Evolutionary conservation across 371 early-diverging fungal species (phyloP).

Genomic region (Funneliformis caledonium): DNA sequence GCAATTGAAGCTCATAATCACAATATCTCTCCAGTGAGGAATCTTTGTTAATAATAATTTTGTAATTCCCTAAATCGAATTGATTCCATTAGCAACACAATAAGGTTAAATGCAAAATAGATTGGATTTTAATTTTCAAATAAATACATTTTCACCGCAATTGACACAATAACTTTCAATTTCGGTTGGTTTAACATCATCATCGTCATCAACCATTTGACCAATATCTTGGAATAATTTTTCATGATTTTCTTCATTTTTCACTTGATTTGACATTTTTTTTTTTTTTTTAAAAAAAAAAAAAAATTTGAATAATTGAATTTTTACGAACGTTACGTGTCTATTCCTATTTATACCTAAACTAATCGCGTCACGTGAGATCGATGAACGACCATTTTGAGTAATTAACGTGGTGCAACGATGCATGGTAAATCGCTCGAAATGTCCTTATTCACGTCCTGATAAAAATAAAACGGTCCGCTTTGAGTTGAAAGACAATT

Average conservation of each 20-base stretch:
- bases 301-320: no score
- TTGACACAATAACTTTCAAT: conserved; percentile 92
- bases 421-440: no score
- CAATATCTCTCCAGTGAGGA: conserved; percentile 93
- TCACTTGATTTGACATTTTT: no score
- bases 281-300: no score
- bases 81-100: background rate
- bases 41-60: conserved; percentile 87
- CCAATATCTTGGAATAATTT: conserved; percentile 30
- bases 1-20: conserved; percentile 94
- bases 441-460: no score
- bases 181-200: conserved; percentile 68
- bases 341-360: no score
- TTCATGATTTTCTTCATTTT: background rate
- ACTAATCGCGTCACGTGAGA: no score
- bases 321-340: no score
- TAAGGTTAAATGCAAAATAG: background rate
- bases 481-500: no score
- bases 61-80: conserved; percentile 71
- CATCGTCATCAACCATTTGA: conserved; percentile 3
- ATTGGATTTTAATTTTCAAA: background rate
- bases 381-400: no score
- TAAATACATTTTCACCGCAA: conserved; percentile 80
- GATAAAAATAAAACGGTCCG: no score
- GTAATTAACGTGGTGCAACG: no score